Evolutionary conservation across 225 moss, liverwort and hornwort genomes (phyloP).

Genomic region (Marchantia paleacea): DNA sequence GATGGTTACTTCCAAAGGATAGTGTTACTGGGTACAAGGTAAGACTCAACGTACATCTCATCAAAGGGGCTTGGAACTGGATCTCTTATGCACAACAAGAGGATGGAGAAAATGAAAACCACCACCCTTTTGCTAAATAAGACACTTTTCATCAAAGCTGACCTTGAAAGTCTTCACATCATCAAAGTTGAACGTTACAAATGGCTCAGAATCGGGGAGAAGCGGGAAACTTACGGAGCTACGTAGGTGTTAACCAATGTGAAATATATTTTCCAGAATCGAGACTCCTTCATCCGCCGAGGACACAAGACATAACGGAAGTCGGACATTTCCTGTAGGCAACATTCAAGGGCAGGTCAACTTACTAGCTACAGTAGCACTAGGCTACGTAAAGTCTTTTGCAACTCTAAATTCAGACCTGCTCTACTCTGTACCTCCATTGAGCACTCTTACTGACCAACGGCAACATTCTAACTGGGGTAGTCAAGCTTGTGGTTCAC

Average conservation of each 20-base stretch:
- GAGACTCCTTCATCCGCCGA: constrained; percentile 94
- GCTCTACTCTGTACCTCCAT: no score
- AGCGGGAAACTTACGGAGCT: constrained; percentile 51
- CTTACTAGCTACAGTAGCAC: background rate
- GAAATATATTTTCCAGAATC: constrained; percentile 92
- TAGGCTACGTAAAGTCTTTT: background rate
- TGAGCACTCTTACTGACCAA: no score
- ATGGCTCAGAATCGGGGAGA: background rate
- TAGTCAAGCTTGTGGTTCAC: no score
- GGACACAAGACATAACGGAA: constrained; percentile 95
- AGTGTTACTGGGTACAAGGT: background rate
- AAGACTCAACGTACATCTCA: no score
- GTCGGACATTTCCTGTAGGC: constrained; percentile 82
- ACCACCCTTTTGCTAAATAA: background rate
- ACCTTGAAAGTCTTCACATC: background rate
- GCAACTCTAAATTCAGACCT: background rate
- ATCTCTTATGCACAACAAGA: background rate
- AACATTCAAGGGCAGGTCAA: constrained; percentile 7
- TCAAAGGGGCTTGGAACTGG: background rate
- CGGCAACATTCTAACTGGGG: no score
- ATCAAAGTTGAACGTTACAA: background rate
- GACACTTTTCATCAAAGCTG: background rate
- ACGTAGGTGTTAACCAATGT: constrained; percentile 72
- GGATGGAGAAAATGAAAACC: background rate
- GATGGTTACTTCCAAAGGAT: no score